A percentile compares a stretch with the other conserved stretches of the same genome.
Evolutionary conservation across 2,329 filamentous ascomycete genomes (phyloP).

Genomic region (Colletotrichum somersetense): DNA sequence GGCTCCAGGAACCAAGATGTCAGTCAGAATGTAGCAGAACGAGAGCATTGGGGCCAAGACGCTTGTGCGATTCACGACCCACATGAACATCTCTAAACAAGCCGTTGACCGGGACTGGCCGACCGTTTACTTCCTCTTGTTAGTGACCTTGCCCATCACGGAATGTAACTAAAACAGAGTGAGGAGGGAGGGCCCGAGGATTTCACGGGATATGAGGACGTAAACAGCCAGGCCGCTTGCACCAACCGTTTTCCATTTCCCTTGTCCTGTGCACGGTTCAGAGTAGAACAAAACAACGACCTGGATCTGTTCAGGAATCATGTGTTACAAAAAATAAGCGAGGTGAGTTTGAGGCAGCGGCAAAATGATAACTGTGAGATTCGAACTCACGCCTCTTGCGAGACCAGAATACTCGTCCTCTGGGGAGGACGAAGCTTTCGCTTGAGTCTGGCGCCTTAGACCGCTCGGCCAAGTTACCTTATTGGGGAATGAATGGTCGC

Average conservation of each 20-base stretch:
- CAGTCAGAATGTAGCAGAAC: neutral
- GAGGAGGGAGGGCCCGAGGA: neutral
- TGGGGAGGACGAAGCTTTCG: constrained; percentile 10
- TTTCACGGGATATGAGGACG: neutral
- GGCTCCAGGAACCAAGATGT: neutral
- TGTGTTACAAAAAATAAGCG: neutral
- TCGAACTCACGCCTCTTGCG: constrained; percentile 30
- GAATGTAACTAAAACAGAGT: neutral
- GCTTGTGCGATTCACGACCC: neutral
- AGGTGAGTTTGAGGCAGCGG: too few relatives aligned
- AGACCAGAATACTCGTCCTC: constrained; percentile 22
- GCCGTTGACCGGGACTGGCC: neutral
- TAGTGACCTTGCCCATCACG: constrained; percentile 1
- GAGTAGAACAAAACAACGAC: neutral
- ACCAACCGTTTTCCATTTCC: neutral
- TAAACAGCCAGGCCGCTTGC: neutral
- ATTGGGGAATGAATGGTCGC: rapidly evolving
- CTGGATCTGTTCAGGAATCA: neutral
- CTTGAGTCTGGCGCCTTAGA: constrained; percentile 30
- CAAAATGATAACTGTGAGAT: constrained; percentile 27
- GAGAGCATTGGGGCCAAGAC: neutral
- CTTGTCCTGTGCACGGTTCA: neutral
- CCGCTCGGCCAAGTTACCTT: constrained; percentile 28
- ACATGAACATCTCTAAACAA: neutral
- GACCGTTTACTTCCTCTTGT: neutral